Conservation (phyloP, 2,329 filamentous ascomycete genomes). For the Sporothrix variecibatus region DNA sequence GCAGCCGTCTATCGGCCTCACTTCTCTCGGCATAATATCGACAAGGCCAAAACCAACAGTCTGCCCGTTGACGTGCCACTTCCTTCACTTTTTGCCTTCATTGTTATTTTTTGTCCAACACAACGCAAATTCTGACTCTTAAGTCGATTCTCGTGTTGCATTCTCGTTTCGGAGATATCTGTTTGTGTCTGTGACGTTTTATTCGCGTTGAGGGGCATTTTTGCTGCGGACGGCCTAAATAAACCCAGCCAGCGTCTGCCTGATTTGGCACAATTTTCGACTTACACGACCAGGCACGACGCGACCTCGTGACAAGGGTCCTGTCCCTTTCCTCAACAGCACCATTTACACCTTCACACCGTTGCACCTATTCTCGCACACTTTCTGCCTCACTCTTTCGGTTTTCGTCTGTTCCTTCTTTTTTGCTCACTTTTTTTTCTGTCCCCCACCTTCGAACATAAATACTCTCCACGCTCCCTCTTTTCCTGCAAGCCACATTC, state of each 20-base stretch:
- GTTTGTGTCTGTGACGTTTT: not conserved
- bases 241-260: slow-evolving; percentile 20
- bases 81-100: not conserved
- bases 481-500: not conserved
- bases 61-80: not conserved
- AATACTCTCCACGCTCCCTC: not conserved
- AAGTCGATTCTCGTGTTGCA: not conserved
- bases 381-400: slow-evolving; percentile 7
- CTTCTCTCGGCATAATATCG: not conserved
- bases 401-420: not conserved
- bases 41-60: not conserved
- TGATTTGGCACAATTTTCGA: slow-evolving; percentile 20
- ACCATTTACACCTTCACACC: slow-evolving; percentile 4
- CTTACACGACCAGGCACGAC: slow-evolving; percentile 22
- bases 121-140: not conserved
- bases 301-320: slow-evolving; percentile 18
- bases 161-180: not conserved
- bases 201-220: not conserved
- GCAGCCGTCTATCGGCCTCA: not conserved
- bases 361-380: not conserved
- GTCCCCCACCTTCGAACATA: not conserved
- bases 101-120: not conserved
- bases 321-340: not conserved
- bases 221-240: slow-evolving; percentile 2
- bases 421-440: not conserved